These are phyloP conservation scores for Vitis hybrid DNA, from an alignment of 177 flowering plant genomes.

Conservation along the genomic window DNA sequence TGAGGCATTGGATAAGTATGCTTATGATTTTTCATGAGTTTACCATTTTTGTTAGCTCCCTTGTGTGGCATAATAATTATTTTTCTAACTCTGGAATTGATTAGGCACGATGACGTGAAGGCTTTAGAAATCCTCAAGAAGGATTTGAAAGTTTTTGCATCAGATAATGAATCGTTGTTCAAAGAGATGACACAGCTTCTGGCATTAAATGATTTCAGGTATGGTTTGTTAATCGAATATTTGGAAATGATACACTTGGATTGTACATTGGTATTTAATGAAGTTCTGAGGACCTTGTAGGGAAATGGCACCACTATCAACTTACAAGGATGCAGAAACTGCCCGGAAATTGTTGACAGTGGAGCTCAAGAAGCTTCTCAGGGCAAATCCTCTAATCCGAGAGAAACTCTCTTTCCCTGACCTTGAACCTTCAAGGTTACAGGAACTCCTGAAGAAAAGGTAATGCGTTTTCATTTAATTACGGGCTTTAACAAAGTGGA, in stretches of 20 bases:
- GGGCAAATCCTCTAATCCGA: neutral
- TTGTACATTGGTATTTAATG: neutral
- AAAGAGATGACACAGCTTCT: slow-evolving; percentile 27
- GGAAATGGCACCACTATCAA: neutral
- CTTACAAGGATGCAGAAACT: neutral
- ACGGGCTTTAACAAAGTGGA: no score
- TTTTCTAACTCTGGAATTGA: neutral
- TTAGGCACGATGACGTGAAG: slow-evolving; percentile 23
- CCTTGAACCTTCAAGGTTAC: neutral
- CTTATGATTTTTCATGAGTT: neutral
- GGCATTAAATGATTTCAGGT: slow-evolving; percentile 29
- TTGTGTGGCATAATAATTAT: neutral
- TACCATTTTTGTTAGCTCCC: neutral
- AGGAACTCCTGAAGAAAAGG: neutral
- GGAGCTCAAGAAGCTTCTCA: neutral
- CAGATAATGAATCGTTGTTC: slow-evolving; percentile 19
- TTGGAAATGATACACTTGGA: neutral
- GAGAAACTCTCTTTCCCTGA: slow-evolving; percentile 5
- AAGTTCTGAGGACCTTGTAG: neutral
- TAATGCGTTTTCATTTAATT: neutral
- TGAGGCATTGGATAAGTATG: slow-evolving; percentile 44
- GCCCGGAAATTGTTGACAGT: neutral
- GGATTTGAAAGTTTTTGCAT: slow-evolving; percentile 25
- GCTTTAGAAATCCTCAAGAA: slow-evolving; percentile 28
- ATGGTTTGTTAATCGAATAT: neutral